These are phyloP conservation scores for Ogataea dorogensis DNA, from an alignment of 805 yeast species.

Conservation along the genomic window DNA sequence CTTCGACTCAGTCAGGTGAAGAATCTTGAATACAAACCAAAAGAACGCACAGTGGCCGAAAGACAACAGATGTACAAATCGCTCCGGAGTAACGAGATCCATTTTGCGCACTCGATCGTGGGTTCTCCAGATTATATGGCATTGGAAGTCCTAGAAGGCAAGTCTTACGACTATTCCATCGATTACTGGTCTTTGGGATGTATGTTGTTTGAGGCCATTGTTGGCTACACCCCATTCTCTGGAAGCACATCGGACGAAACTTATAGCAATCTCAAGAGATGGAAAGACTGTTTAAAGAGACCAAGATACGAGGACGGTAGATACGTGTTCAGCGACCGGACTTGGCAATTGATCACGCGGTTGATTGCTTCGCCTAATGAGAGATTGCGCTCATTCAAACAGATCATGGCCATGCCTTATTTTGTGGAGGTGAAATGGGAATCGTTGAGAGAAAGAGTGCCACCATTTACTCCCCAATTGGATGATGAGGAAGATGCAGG, in stretches of 20 bases:
- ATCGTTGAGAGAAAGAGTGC: conserved; percentile 62
- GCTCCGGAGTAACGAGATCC: conserved; percentile 73
- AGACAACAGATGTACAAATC: conserved; percentile 83
- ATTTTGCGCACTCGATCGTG: conserved; percentile 91
- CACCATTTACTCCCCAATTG: conserved; percentile 96
- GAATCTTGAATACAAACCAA: conserved; percentile 65
- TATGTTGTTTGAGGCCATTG: conserved; percentile 91
- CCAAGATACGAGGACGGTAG: conserved; percentile 92
- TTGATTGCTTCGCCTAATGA: conserved; percentile 76
- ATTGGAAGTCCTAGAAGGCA: conserved; percentile 91
- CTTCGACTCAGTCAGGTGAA: conserved; percentile 62
- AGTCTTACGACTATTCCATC: conserved; percentile 89
- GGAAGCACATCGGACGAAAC: conserved; percentile 95
- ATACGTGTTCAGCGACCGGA: conserved; percentile 90
- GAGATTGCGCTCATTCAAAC: conserved; percentile 76
- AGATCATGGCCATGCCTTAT: conserved; percentile 75
- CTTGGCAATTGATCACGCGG: conserved; percentile 84
- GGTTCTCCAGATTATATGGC: conserved; percentile 99
- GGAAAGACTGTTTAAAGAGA: conserved; percentile 84
- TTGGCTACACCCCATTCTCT: conserved; percentile 96
- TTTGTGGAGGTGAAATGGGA: conserved; percentile 84
- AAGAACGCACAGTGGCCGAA: conserved; percentile 75
- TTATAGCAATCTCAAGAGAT: conserved; percentile 85
- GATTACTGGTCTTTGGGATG: conserved; percentile 99
- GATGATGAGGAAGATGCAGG: conserved; percentile 99